Evolutionary conservation across 371 early-diverging fungal genomes (phyloP), one percentile per base, ranked within the genome.

Genomic region (Chytridium lagenaria): DNA sequence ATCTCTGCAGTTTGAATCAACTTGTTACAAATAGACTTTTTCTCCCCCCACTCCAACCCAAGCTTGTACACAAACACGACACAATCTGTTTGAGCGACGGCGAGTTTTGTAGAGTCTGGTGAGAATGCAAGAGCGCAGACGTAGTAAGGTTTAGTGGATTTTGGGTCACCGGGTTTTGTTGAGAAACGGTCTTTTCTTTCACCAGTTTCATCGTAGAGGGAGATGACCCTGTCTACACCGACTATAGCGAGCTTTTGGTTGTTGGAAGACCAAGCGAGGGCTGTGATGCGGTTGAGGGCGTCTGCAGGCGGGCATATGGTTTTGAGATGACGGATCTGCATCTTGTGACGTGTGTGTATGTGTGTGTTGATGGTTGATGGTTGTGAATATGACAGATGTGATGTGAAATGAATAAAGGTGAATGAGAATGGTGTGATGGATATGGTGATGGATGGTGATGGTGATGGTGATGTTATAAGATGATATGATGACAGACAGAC

Each of bases 11-110:
- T 75, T 65, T 87, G 87, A 50, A 87, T 84, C 23, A 87, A 77
- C 77, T 88, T 88, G 81, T 88, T 88, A 77, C 85, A 85, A 59
- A 88, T 88, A 28, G 80, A 78, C 63, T 88, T 88, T 63, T 88
- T 88, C 64, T 88, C 88, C 12, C 87, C 87, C 87, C 87, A 88
- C 39, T 88, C 87, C 30, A 83, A 69, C 0, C 88, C 88, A 22
- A 88, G 77, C 57, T 85, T 87, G 80, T 88, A 88, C 10, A 88
- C 85, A 68, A 86, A 88, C 1, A 88, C 86, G 30, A 78, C 84
- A 69, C 78, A 77, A 69, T 88, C 88, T 15, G 83, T 74, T 70
- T 88, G 88, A 0, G 88, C 88, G 19, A 88, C 84, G 1, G 88
- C 88, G 38, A 87, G 80, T 59, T 81, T 82, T 10, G 85, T 82